These are phyloP conservation scores for Globisporangium apiculatum DNA, from an alignment of 352 stramenopile genomes.

Conservation along the genomic window DNA sequence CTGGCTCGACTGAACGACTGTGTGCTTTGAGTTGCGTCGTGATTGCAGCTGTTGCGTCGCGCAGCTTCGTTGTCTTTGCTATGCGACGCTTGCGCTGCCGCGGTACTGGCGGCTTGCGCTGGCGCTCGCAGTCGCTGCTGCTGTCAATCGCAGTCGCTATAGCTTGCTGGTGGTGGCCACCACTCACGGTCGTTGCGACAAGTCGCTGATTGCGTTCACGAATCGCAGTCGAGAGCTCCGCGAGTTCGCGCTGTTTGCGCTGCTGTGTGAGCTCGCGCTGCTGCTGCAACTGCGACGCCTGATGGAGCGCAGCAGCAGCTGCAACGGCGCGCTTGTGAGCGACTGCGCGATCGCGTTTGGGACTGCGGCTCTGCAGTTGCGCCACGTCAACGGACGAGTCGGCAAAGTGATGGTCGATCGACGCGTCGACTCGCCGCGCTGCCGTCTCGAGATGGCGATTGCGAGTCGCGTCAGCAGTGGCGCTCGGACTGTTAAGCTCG, in stretches of 20 bases:
- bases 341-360: slow-evolving; percentile 19
- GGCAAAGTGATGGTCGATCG: slow-evolving; percentile 54
- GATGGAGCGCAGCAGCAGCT: slow-evolving; percentile 34
- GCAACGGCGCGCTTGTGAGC: slow-evolving; percentile 34
- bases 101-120: not conserved
- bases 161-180: not conserved
- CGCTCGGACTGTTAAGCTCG: not conserved
- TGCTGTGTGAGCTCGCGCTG: slow-evolving; percentile 17
- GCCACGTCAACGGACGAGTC: slow-evolving; percentile 45
- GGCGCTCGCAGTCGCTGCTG: not conserved
- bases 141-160: not conserved
- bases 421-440: slow-evolving; percentile 29
- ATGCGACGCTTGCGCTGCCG: not conserved
- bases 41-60: not conserved
- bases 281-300: slow-evolving; percentile 13
- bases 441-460: not conserved
- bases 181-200: slow-evolving; percentile 4
- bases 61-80: not conserved
- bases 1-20: not conserved
- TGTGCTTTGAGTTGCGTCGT: not conserved
- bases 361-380: slow-evolving; percentile 17
- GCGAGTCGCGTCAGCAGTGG: not conserved
- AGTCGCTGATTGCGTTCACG: slow-evolving; percentile 38
- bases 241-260: slow-evolving; percentile 32
- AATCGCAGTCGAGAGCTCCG: slow-evolving; percentile 49